Conservation (phyloP, 441 rosid genomes). For the Biscutella laevigata region DNA sequence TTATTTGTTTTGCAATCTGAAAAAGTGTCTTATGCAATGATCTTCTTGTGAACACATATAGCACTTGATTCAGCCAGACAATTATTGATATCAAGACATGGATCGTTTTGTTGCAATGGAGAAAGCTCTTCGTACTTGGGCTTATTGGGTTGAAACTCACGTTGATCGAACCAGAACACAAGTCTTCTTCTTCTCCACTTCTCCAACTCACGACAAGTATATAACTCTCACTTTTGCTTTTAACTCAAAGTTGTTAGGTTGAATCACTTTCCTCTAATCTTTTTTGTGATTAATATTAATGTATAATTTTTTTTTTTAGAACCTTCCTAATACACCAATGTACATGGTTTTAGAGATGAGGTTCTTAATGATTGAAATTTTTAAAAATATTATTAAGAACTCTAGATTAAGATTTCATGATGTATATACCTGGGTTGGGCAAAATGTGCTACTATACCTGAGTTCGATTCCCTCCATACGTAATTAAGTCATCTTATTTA, state of each 20-base stretch:
- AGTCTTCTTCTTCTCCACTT: conserved; percentile 69
- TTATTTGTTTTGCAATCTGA: not conserved
- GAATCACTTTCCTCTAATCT: no score
- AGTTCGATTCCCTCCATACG: no score
- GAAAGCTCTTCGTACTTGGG: conserved; percentile 79
- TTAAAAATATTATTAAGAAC: no score
- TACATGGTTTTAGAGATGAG: no score
- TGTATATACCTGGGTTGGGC: no score
- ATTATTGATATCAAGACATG: conserved; percentile 67
- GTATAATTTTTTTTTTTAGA: no score
- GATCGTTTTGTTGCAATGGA: conserved; percentile 74
- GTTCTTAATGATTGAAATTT: no score
- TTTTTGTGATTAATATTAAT: no score
- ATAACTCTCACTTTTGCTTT: conserved; percentile 19
- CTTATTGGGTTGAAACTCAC: conserved; percentile 67
- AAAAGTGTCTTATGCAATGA: not conserved
- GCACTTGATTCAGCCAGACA: conserved; percentile 77
- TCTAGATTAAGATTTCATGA: no score
- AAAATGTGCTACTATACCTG: no score
- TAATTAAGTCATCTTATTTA: no score
- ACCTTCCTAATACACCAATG: no score
- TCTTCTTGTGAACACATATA: conserved; percentile 40
- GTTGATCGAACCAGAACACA: conserved; percentile 45
- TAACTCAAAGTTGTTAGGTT: not conserved
- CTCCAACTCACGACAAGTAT: conserved; percentile 84